Evolutionary conservation across 177 flowering plant species (phyloP), one percentile per base, ranked within the genome.

Genomic region (Tripterygium wilfordii): DNA sequence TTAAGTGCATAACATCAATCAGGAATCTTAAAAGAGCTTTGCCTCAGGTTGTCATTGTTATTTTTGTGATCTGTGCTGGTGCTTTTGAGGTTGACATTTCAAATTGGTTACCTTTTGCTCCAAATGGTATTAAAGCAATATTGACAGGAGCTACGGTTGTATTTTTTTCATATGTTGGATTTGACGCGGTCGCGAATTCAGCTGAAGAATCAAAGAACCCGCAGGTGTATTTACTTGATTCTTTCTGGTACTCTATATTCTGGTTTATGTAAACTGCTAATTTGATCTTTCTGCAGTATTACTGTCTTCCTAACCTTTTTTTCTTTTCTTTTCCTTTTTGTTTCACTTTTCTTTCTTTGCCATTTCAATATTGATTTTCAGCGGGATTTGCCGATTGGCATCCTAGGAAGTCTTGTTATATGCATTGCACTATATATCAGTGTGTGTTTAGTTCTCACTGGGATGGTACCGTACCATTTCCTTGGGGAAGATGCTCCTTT

Each of bases 121-220:
- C 97, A 53, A 76, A 87, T 67, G 99, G 99, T 35, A 59, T 68
- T 21, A 72, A 73, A 66, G 66, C 82, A 36, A 67, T 90, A 44
- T 59, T 89, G 38, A 83, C 96, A 10, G 99, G 97, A 53, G 88
- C 99, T 48, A 94, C 97, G 40, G 94, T 90, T 16, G 97, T 85
- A 27, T 94, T 85, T 64, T 90, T 94, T 66, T 85, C 99, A 35
- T 94, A 85, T 74, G 95, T 87, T 57, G 99, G 99, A 54, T 94
- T 90, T 74, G 99, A 94, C 65, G 95, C 97, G 27, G 96, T 94
- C 57, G 95, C 97, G 16, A 94, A 89, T 72, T 83, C 99, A 21
- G 96, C 99, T 49, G 99, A 94, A 68, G 99, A 94, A 74, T 77
- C 94, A 31, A 90, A 77, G 69, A 81, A 64, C 32, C 99, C 99